phyloP scores from a whole-genome alignment of 305 asterid genomes.

The Fraxinus platypoda region DNA sequence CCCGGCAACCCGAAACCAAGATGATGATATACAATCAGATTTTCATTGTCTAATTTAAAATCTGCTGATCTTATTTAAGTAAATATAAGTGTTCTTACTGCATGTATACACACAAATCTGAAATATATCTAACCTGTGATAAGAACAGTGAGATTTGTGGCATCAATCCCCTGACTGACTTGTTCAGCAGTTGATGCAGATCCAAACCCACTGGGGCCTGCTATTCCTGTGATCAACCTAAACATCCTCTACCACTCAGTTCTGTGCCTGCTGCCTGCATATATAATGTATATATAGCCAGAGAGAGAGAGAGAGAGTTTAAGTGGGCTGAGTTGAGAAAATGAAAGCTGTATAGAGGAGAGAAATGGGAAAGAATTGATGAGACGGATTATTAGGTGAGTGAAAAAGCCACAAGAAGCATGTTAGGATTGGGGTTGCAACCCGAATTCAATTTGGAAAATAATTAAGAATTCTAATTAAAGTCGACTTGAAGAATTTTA shows the following conservation, averaged over 20 bases:
- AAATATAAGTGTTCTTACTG: background rate
- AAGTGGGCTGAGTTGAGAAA: background rate
- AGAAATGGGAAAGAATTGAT: background rate
- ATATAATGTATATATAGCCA: background rate
- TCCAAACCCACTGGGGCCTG: constrained; percentile 86
- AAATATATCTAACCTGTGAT: constrained; percentile 36
- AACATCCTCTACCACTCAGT: constrained; percentile 36
- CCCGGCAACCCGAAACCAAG: background rate
- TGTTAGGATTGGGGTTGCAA: too few relatives aligned
- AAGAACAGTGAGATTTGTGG: constrained; percentile 44
- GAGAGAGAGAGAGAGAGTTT: background rate
- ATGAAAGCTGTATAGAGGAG: background rate
- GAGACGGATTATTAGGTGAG: background rate
- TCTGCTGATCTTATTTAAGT: background rate
- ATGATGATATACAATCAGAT: background rate
- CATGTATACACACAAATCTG: background rate
- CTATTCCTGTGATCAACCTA: constrained; percentile 63
- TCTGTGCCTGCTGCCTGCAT: too few relatives aligned
- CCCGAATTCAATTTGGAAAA: too few relatives aligned
- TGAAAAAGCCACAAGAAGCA: background rate
- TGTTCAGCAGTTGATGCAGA: constrained; percentile 62
- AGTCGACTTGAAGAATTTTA: too few relatives aligned
- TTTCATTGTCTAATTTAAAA: background rate
- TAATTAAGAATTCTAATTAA: too few relatives aligned
- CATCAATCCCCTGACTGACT: constrained; percentile 45